Conservation (phyloP, 495 filamentous ascomycete genomes). For the Darksidea phi region DNA sequence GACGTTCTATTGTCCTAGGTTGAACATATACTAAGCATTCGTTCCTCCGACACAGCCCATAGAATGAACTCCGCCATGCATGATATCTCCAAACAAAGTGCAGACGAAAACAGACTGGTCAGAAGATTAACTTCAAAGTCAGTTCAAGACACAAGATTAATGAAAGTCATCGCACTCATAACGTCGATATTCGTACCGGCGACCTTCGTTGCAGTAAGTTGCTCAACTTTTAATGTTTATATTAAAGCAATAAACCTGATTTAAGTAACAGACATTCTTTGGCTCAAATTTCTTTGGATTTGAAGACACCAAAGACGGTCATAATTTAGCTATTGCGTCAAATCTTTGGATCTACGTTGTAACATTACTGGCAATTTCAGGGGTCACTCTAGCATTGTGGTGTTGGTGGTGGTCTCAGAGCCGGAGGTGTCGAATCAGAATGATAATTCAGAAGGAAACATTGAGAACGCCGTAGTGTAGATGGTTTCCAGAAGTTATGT, state of each 20-base stretch:
- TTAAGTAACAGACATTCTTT: not conserved
- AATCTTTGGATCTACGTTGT: not conserved
- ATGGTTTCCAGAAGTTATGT: no score
- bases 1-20: not conserved
- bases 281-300: not conserved
- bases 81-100: not conserved
- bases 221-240: not conserved
- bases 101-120: not conserved
- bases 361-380: not conserved
- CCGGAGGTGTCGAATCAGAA: no score
- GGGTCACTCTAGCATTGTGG: not conserved
- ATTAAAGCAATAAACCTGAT: not conserved
- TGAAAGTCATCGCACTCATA: not conserved
- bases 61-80: not conserved
- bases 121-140: not conserved
- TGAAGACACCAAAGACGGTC: not conserved
- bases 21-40: not conserved
- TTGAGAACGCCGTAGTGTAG: no score
- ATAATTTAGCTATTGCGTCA: not conserved
- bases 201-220: not conserved
- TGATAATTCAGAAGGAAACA: no score
- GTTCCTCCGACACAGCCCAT: not conserved
- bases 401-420: not conserved
- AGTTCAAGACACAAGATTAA: not conserved
- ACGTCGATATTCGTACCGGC: not conserved